These are phyloP conservation scores for Coemansia sp. DNA, from an alignment of 192 early-diverging fungal genomes.

Conservation along the genomic window DNA sequence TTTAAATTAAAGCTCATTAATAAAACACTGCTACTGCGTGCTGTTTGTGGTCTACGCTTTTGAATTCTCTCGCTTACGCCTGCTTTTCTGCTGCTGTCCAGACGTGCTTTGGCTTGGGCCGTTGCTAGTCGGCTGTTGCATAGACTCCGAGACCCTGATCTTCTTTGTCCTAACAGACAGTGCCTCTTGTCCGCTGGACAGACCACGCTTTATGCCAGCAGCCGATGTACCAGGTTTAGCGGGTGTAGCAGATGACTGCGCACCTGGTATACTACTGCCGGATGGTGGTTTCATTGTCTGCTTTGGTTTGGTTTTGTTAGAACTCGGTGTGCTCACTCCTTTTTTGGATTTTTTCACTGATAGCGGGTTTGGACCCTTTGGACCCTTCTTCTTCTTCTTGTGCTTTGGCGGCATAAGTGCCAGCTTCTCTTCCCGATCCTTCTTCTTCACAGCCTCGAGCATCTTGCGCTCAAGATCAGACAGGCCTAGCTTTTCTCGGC, in stretches of 20 bases:
- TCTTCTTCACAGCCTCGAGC: slow-evolving; percentile 58
- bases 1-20: background rate
- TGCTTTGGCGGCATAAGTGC: slow-evolving; percentile 22
- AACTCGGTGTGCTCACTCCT: slow-evolving; percentile 3
- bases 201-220: slow-evolving; percentile 15
- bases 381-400: slow-evolving; percentile 64
- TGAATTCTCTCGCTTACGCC: slow-evolving; percentile 13
- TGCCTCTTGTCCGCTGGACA: slow-evolving; percentile 40
- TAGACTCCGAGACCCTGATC: background rate
- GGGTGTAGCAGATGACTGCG: background rate
- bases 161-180: background rate
- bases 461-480: slow-evolving; percentile 56
- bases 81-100: slow-evolving; percentile 22
- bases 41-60: background rate
- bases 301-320: background rate
- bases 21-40: too few relatives aligned
- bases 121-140: background rate
- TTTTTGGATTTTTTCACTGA: slow-evolving; percentile 74
- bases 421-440: slow-evolving; percentile 26
- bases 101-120: background rate
- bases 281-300: background rate
- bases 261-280: background rate
- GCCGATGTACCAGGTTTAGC: too few relatives aligned
- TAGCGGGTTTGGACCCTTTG: slow-evolving; percentile 85
- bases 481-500: slow-evolving; percentile 54